Percentiles rank a stretch among this genome's conserved stretches.
Evolutionary conservation across 2,329 filamentous ascomycete species (phyloP).

Genomic region (Tolypocladium sp.): DNA sequence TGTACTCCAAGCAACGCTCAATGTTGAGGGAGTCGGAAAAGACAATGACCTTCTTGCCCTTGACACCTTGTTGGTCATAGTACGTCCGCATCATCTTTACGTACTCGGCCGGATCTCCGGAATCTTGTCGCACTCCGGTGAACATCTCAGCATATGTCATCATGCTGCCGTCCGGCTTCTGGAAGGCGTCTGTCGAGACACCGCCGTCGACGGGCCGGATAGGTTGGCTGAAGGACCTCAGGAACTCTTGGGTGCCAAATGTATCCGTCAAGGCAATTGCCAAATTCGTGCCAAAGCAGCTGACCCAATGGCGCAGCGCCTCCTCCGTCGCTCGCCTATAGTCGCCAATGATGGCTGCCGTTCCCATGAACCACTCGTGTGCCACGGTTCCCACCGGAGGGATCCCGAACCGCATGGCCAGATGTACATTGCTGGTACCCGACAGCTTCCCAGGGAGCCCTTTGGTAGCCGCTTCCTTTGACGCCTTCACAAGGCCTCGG

Average conservation of each 20-base stretch:
- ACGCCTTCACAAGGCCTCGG: conserved; percentile 71
- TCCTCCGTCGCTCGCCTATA: conserved; percentile 79
- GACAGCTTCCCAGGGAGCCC: conserved; percentile 65
- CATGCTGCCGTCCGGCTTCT: conserved; percentile 26
- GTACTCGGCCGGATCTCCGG: conserved; percentile 74
- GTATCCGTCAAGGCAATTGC: conserved; percentile 92
- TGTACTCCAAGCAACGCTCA: conserved; percentile 85
- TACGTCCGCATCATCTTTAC: conserved; percentile 72
- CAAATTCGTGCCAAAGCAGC: conserved; percentile 78
- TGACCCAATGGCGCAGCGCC: conserved; percentile 80
- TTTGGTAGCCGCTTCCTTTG: conserved; percentile 56
- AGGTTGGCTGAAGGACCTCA: conserved; percentile 71
- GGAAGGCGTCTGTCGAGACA: conserved; percentile 31
- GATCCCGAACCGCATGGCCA: conserved; percentile 87
- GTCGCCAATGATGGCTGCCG: conserved; percentile 80
- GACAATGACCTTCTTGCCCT: conserved; percentile 77
- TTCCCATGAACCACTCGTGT: conserved; percentile 99
- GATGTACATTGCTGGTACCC: conserved; percentile 93
- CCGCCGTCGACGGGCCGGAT: conserved; percentile 35
- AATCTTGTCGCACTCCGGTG: conserved; percentile 80
- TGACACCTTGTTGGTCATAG: conserved; percentile 68
- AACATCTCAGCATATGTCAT: conserved; percentile 76
- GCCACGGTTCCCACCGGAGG: conserved; percentile 80
- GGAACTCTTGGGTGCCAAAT: conserved; percentile 84
- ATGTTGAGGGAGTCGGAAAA: conserved; percentile 95